phyloP scores from a whole-genome alignment of 2,329 filamentous ascomycete species.

The Aspergillus uvarum region DNA sequence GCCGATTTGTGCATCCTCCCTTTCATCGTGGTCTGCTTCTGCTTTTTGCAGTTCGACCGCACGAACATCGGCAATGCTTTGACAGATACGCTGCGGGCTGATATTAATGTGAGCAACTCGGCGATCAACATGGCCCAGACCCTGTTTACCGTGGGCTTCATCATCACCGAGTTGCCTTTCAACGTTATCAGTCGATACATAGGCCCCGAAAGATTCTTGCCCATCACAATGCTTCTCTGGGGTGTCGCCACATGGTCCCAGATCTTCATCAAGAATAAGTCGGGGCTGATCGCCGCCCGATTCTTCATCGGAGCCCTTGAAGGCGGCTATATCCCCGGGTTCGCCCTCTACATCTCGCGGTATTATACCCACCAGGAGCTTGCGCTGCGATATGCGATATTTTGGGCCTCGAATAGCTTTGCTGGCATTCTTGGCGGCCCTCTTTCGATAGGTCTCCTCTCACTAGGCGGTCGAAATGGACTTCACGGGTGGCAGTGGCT shows the following conservation, averaged over 20 bases:
- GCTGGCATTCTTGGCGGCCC: too few relatives aligned
- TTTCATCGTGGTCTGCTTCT: conserved; percentile 19
- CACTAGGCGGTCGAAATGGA: too few relatives aligned
- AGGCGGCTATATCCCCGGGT: conserved; percentile 47
- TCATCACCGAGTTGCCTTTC: conserved; percentile 30
- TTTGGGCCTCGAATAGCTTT: too few relatives aligned
- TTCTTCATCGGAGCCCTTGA: conserved; percentile 47
- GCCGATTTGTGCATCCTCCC: conserved; percentile 17
- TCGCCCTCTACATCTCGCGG: conserved; percentile 26
- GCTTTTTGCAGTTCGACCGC: conserved; percentile 26
- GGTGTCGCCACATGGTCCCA: conserved; percentile 23
- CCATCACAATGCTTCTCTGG: conserved; percentile 25
- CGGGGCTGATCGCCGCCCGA: conserved; percentile 38
- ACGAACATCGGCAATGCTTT: conserved; percentile 26
- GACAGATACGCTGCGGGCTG: conserved; percentile 15
- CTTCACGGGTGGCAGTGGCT: too few relatives aligned
- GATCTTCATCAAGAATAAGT: conserved; percentile 23
- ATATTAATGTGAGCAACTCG: conserved; percentile 23
- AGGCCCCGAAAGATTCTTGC: conserved; percentile 27
- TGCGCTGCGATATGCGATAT: conserved; percentile 1
- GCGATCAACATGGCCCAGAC: conserved; percentile 27
- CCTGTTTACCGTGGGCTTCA: conserved; percentile 27
- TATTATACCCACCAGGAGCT: conserved; percentile 29
- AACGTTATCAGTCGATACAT: conserved; percentile 28
- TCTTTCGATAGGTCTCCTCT: too few relatives aligned